Evolutionary conservation across 805 yeast genomes (phyloP), one percentile per base, ranked within the genome.

Genomic region (Wickerhamomyces pijperi): DNA sequence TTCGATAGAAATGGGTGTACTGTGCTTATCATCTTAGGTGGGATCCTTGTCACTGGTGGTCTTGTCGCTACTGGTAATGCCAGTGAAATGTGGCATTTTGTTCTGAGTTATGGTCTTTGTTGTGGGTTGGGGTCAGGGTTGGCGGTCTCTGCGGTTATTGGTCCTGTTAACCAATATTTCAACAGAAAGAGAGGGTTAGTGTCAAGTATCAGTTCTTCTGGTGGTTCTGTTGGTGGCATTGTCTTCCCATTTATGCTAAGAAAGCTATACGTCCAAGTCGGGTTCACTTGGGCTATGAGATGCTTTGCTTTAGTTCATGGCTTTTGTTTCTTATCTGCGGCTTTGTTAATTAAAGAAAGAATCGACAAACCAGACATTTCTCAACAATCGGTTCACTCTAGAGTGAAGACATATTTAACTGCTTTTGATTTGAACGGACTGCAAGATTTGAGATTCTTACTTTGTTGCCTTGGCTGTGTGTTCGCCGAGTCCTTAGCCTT

Each of bases 81-180:
- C 42, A 60, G 63, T 0, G 48, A 65, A 28, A 55, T 74, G 13
- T 76, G 72, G 64, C 84, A 79, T 36, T 79, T 80, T 46, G 63
- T 79, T 17, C 50, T 78, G 29, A 61, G 78, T 25, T 76, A 76
- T 46, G 68, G 76, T 4, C 41, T 78, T 0, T 52, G 67, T 18
- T 55, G 66, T 25, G 86, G 85, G 3, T 43, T 74, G n/a, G 84
- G 82, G 0, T 65, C 68, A 37, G 80, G 80, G 1, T 54, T 76
- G 18, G 58, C 76, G 20, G 62, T 73, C 54, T 64, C 76, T 15
- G 83, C 86, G 0, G 54, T 73, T 20, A 55, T 79, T 5, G 72
- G 81, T 12, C 74, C 72, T 14, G 64, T 78, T 7, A 70, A 77
- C 20, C 86, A 79, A 46, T 80, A 82, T 72, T 80, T 79, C 50